A percentile compares a stretch with the other conserved stretches of the same genome.
Conservation (phyloP, 139 green algal species). For the Diplosphaera chodatii region DNA sequence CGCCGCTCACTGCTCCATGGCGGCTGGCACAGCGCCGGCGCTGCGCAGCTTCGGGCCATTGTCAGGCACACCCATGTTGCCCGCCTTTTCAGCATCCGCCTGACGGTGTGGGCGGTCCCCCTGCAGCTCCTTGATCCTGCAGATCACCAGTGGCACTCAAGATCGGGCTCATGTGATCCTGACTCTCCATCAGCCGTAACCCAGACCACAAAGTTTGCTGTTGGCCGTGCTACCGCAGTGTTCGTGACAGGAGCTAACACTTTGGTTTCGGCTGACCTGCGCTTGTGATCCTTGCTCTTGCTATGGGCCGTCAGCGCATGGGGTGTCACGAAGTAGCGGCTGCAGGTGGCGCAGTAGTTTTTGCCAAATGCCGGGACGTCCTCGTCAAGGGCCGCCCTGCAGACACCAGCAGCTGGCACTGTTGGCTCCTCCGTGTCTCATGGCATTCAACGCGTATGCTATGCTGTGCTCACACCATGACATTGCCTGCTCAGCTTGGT, state of each 20-base stretch:
- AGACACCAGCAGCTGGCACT: too few species aligned
- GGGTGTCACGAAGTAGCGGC: slow-evolving; percentile 55
- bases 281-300: slow-evolving; percentile 67
- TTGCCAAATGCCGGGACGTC: slow-evolving; percentile 64
- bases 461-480: too few species aligned
- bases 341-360: slow-evolving; percentile 63
- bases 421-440: too few species aligned
- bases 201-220: too few species aligned
- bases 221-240: too few species aligned
- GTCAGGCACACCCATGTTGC: slow-evolving; percentile 65
- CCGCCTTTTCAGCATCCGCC: slow-evolving; percentile 70
- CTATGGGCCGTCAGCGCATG: slow-evolving; percentile 49
- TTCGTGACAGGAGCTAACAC: too few species aligned
- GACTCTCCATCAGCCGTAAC: too few species aligned
- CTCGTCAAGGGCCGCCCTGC: slow-evolving; percentile 66
- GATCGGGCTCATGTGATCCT: too few species aligned
- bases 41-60: slow-evolving; percentile 47
- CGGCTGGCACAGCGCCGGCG: neutral
- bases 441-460: too few species aligned
- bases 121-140: slow-evolving; percentile 61
- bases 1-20: neutral
- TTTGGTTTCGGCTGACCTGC: slow-evolving; percentile 34
- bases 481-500: too few species aligned
- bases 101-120: slow-evolving; percentile 68
- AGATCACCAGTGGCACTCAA: neutral